These are phyloP conservation scores for Aechmea fasciata DNA, from an alignment of 176 grass and related monocot species.

Conservation along the genomic window DNA sequence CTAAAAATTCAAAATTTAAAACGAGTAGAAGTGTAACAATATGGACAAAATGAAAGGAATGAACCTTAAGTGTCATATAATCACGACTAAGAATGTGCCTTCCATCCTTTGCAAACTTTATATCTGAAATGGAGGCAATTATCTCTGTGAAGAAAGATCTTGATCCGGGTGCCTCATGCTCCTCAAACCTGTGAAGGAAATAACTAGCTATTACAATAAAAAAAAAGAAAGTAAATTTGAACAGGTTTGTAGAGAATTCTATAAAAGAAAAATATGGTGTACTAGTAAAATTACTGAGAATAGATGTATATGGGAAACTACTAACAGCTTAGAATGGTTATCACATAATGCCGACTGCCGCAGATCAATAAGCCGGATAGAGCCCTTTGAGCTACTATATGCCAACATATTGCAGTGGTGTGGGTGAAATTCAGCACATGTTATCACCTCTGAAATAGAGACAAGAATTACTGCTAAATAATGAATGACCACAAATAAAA, in stretches of 20 bases:
- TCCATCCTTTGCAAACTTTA: conserved; percentile 78
- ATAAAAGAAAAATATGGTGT: background rate
- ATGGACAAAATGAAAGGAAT: background rate
- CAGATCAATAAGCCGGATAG: conserved; percentile 16
- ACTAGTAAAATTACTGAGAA: background rate
- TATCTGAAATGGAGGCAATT: conserved; percentile 82
- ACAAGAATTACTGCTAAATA: background rate
- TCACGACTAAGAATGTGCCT: conserved; percentile 89
- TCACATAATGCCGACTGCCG: conserved; percentile 16
- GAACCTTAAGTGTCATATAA: conserved; percentile 96
- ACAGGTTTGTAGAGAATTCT: background rate
- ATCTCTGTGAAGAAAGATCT: conserved; percentile 94
- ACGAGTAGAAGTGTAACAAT: background rate
- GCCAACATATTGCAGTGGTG: conserved; percentile 12
- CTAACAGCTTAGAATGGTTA: conserved; percentile 12
- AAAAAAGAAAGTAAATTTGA: background rate
- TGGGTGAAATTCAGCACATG: conserved; percentile 15
- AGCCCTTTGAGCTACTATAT: conserved; percentile 16
- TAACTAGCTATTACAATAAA: conserved; percentile 19
- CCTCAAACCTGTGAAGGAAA: conserved; percentile 60
- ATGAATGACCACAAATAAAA: background rate
- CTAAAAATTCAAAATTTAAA: background rate
- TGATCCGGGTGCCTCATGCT: conserved; percentile 66
- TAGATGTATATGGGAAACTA: conserved; percentile 4
- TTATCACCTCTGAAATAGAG: conserved; percentile 15